Percentiles rank a stretch among this genome's conserved stretches.
Evolutionary conservation across 306 rosid species (phyloP).

Genomic region (Alnus glutinosa): DNA sequence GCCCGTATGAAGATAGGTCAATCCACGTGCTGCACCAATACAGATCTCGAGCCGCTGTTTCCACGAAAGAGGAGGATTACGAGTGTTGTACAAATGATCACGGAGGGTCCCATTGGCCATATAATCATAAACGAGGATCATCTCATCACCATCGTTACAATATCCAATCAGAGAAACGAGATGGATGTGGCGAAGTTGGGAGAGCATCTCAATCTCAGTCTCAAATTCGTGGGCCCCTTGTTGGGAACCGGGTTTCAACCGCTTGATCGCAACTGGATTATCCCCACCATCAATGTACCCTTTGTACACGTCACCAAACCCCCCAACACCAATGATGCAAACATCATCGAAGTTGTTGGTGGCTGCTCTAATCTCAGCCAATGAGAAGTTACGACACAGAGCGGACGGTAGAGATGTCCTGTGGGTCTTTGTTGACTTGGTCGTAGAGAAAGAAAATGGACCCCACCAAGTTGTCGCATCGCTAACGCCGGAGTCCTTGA

Average conservation of each 20-base stretch:
- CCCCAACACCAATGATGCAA: constrained; percentile 37
- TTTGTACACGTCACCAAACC: constrained; percentile 49
- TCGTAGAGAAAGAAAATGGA: background rate
- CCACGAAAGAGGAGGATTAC: background rate
- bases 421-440: background rate
- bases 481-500: background rate
- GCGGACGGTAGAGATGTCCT: background rate
- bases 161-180: constrained; percentile 4
- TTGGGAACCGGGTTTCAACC: constrained; percentile 5
- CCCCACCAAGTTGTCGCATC: background rate
- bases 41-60: background rate
- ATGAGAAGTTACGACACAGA: constrained; percentile 32
- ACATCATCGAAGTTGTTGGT: constrained; percentile 30
- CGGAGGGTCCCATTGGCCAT: constrained; percentile 1
- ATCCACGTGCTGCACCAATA: background rate
- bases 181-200: background rate
- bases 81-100: background rate
- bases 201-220: background rate
- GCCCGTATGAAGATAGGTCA: background rate
- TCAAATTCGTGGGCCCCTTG: background rate
- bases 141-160: constrained; percentile 2
- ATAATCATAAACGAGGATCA: background rate
- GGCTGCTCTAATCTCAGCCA: constrained; percentile 34
- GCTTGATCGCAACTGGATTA: constrained; percentile 7
- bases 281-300: constrained; percentile 32